phyloP scores from a whole-genome alignment of 2,329 filamentous ascomycete genomes.

The Aspergillus caelatus region DNA sequence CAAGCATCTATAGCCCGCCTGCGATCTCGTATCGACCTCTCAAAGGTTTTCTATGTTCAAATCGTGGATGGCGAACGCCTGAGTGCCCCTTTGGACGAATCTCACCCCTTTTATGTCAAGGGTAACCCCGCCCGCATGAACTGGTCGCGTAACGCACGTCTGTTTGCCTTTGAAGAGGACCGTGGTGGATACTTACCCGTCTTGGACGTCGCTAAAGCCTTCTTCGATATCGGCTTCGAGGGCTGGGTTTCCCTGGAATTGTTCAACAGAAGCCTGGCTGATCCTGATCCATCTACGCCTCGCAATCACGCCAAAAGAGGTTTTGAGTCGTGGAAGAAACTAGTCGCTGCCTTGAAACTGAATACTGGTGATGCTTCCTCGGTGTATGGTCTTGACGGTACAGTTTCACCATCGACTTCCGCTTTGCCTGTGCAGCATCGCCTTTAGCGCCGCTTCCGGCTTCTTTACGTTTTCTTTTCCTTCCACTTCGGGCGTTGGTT shows the following conservation, averaged over 20 bases:
- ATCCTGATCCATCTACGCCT: slow-evolving; percentile 56
- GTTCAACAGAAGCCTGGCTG: slow-evolving; percentile 64
- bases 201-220: slow-evolving; percentile 60
- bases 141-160: slow-evolving; percentile 74
- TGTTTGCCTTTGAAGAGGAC: slow-evolving; percentile 67
- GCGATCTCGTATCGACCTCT: slow-evolving; percentile 58
- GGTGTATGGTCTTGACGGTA: neutral
- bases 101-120: slow-evolving; percentile 61
- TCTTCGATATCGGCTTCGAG: slow-evolving; percentile 64
- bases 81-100: slow-evolving; percentile 56
- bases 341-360: slow-evolving; percentile 32
- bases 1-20: slow-evolving; percentile 59
- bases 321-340: slow-evolving; percentile 54
- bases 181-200: slow-evolving; percentile 70
- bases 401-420: neutral
- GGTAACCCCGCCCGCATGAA: slow-evolving; percentile 69
- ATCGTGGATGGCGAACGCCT: slow-evolving; percentile 74
- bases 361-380: neutral
- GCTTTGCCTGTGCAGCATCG: slow-evolving; percentile 20
- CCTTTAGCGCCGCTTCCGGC: slow-evolving; percentile 9
- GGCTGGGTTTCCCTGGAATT: slow-evolving; percentile 75
- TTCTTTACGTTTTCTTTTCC: neutral
- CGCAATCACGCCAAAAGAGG: slow-evolving; percentile 59
- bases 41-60: slow-evolving; percentile 75
- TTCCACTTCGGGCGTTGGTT: neutral